Conservation (phyloP, 805 yeast genomes). For the Hanseniaspora thailandica region DNA sequence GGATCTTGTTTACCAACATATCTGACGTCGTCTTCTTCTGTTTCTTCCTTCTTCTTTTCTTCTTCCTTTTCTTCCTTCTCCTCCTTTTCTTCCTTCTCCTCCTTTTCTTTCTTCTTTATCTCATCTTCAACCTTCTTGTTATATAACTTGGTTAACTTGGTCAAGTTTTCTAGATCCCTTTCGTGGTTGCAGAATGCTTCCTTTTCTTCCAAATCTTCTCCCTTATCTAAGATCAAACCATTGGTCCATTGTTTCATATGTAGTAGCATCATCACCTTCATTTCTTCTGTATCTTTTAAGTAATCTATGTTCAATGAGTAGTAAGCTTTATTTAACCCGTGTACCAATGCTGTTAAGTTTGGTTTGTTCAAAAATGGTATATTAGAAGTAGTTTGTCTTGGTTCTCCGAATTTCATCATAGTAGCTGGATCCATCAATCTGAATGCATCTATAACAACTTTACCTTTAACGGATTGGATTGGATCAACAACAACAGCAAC, state of each 20-base stretch:
- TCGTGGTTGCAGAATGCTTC: slow-evolving; percentile 40
- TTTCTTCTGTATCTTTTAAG: slow-evolving; percentile 82
- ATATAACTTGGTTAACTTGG: slow-evolving; percentile 74
- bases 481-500: slow-evolving; percentile 99
- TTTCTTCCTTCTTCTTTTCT: slow-evolving; percentile 69
- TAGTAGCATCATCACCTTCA: slow-evolving; percentile 82
- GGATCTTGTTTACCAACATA: slow-evolving; percentile 99
- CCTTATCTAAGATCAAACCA: slow-evolving; percentile 46
- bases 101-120: slow-evolving; percentile 63
- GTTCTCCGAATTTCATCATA: slow-evolving; percentile 92
- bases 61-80: slow-evolving; percentile 40
- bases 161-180: slow-evolving; percentile 54
- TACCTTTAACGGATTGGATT: slow-evolving; percentile 95
- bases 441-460: slow-evolving; percentile 97
- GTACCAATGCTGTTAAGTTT: slow-evolving; percentile 89
- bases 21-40: slow-evolving; percentile 84
- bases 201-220: slow-evolving; percentile 63
- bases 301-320: slow-evolving; percentile 92
- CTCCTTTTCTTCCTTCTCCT: slow-evolving; percentile 61
- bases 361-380: slow-evolving; percentile 93
- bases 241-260: slow-evolving; percentile 95
- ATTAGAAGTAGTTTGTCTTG: slow-evolving; percentile 93
- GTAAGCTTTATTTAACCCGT: slow-evolving; percentile 92
- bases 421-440: slow-evolving; percentile 81
- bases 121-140: slow-evolving; percentile 86